Percentiles rank a stretch among this genome's conserved stretches.
These are phyloP conservation scores for Bacidia rubella DNA, from an alignment of 495 filamentous ascomycete species.

Conservation along the genomic window DNA sequence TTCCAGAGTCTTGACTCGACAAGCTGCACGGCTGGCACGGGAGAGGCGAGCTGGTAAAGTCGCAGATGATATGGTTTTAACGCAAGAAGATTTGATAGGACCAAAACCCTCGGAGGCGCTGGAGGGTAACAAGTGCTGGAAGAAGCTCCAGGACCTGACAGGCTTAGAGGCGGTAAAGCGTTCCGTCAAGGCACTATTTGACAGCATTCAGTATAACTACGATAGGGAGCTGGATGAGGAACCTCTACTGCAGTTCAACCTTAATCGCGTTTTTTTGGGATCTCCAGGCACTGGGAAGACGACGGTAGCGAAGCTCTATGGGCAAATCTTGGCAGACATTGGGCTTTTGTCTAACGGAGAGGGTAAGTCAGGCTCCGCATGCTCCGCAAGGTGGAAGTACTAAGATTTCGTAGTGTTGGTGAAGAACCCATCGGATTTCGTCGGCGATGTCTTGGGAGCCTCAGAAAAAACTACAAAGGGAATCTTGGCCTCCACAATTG, in stretches of 20 bases:
- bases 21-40: constrained; percentile 39
- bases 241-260: constrained; percentile 37
- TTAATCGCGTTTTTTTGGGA: constrained; percentile 62
- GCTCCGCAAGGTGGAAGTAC: neutral
- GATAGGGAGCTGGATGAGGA: constrained; percentile 46
- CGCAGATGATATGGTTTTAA: constrained; percentile 39
- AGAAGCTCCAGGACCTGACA: constrained; percentile 42
- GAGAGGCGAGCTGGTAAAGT: constrained; percentile 21
- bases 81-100: constrained; percentile 50
- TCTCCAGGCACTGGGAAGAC: constrained; percentile 68
- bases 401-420: constrained; percentile 34
- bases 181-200: constrained; percentile 40
- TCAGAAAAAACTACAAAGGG: constrained; percentile 62
- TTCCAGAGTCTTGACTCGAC: constrained; percentile 39
- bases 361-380: constrained; percentile 28
- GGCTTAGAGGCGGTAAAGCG: constrained; percentile 52
- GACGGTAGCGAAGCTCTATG: constrained; percentile 61
- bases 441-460: constrained; percentile 46
- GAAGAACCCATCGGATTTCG: constrained; percentile 63
- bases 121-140: constrained; percentile 39
- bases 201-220: constrained; percentile 49
- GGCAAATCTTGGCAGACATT: constrained; percentile 46
- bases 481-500: constrained; percentile 49
- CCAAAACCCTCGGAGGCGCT: constrained; percentile 46
- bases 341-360: constrained; percentile 49